Base-by-base conservation (phyloP, 108 stramenopile species). In the Fragilaria radians region DNA sequence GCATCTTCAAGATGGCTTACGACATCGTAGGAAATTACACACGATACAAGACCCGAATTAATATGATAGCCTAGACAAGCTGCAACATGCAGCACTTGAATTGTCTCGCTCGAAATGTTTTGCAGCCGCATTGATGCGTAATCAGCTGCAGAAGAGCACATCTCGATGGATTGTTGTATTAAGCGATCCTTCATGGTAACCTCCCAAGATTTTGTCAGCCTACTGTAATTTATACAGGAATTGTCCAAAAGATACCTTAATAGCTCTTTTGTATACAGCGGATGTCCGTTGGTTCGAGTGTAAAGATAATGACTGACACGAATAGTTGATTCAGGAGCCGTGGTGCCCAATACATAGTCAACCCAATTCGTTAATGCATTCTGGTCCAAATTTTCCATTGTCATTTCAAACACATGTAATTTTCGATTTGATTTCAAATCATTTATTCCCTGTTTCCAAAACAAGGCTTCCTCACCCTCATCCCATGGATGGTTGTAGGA, bases 51-150 rank as follows among this genome's bases (percentile, higher is more conserved):
- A 0, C 67, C 19, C 17, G 70, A 54, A 50, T 83, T 73, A 24
- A 83, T 58, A 14, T 46, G 61, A 14, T 70, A 61, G 18, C 82
- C 82, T 19, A 83, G 52, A 46, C 82, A 83, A 32, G 82, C 78
- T 48, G 73, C 72, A 0, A 68, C 63, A 56, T 74, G 71, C 25
- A 83, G 56, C 3, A 76, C 72, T 58, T 65, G 63, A 56, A 63
- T 67, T 23, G 28, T 27, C 2, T 19, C 1, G 19, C n/a, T 2
- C 1, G 55, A 28, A 1, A 57, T 18, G 19, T 57, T n/a, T 5
- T 5, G 7, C 7, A 51, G n/a, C 22, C 23, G 9, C n/a, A 9
- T 51, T 51, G 23, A 9, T 21, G 22, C 9, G 22, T 51, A 24
- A 5, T 51, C 50, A 51, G 17, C 5, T 7, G 7, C 50, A 18